Evolutionary conservation across 768 basidiomycete genomes (phyloP).

Genomic region (Roridomyces roridus): DNA sequence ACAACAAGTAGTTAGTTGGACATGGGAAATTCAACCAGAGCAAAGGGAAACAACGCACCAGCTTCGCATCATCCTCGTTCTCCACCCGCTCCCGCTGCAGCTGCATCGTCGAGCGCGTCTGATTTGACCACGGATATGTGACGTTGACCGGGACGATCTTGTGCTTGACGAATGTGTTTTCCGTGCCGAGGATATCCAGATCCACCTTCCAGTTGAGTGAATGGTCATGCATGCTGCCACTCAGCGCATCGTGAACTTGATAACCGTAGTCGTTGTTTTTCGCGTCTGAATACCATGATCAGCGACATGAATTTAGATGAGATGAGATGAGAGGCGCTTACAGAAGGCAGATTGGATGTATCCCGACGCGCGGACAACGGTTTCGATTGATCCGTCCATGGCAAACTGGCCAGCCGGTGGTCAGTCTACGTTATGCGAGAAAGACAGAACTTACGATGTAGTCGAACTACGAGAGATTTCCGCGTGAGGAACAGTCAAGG

Average conservation of each 20-base stretch:
- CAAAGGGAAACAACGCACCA: conserved; percentile 30
- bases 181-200: conserved; percentile 56
- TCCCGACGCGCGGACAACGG: conserved; percentile 57
- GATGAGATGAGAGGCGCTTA: too few species aligned
- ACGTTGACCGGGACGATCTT: conserved; percentile 48
- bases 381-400: conserved; percentile 60
- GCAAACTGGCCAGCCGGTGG: conserved; percentile 38
- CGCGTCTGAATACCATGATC: conserved; percentile 33
- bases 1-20: not conserved
- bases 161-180: conserved; percentile 56
- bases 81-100: conserved; percentile 46
- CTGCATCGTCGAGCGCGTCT: conserved; percentile 33
- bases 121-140: conserved; percentile 52
- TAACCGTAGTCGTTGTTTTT: conserved; percentile 44
- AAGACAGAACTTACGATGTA: conserved; percentile 38
- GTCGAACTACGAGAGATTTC: conserved; percentile 44
- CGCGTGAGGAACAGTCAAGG: not conserved
- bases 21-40: too few species aligned
- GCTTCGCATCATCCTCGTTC: conserved; percentile 49
- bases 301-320: too few species aligned
- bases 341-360: conserved; percentile 60
- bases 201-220: conserved; percentile 63
- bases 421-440: not conserved
- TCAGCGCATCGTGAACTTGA: conserved; percentile 25
- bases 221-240: conserved; percentile 60